Base-by-base conservation (phyloP, 1,284 basidiomycete genomes). In the Cutaneotrichosporon mucoides region DNA sequence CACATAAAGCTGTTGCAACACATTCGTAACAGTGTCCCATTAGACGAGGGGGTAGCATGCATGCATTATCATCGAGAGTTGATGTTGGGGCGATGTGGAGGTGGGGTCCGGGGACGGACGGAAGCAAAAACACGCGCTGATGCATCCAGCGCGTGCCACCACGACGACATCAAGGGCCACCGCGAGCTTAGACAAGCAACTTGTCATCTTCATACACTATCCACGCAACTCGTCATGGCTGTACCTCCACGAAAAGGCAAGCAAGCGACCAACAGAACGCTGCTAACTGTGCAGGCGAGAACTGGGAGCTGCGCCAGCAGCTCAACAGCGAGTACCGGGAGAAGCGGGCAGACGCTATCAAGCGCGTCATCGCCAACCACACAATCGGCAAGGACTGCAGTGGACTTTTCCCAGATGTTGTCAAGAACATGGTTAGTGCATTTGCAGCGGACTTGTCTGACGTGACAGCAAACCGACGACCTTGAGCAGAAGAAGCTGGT, bases 261-360 rank as follows among this genome's bases (percentile, higher is more conserved):
- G 35, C 7, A 5, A 5, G 3, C 3, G 3, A 5, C 8, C 9
- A 13, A 8, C 4, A n/a, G 4, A 13, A 13, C 13, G 15, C 33
- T 41, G 40, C 62, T 58, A 24, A 56, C 38, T 9, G 38, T 10
- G 4, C 58, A 82, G 82, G 92, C 73, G 92, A 94, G 82, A 95
- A 95, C 82, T 94, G 88, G 79, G 92, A 95, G 80, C 88, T 96
- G 75, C 87, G 89, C 63, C 87, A 92, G 63, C 91, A 96, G 79
- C 85, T 99, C 72, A 98, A 99, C 80, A 92, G 89, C 72, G 91
- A 97, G 76, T 97, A 96, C 80, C 84, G 88, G 62, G 93, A 97
- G 68, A 90, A 91, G 74, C 84, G 95, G 60, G 97, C 97, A 78
- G 95, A 98, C 87, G 96, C 95, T 4, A 97, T 99, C 82, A 98